Base-by-base conservation (phyloP, 2,329 filamentous ascomycete species). In the Didymosphaeria variabile region DNA sequence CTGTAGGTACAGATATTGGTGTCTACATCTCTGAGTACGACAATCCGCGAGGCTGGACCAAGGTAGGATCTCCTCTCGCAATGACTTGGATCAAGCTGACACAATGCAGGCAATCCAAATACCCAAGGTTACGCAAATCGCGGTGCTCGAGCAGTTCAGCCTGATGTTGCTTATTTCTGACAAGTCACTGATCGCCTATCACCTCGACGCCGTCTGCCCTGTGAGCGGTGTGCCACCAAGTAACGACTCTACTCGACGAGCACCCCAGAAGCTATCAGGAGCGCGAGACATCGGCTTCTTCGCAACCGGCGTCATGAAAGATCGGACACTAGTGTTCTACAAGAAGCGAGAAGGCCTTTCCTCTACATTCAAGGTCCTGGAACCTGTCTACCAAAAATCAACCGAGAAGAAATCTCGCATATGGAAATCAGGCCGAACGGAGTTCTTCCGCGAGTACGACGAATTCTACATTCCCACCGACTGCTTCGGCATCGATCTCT, bases 381-480 rank as follows among this genome's bases (percentile, higher is more conserved):
- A 99, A 77, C 95, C 95, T 0, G 93, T 99, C 29, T 91, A 95
- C 73, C 94, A 97, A 68, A 97, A 97, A 75, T 91, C 93, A 0
- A 90, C 91, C 0, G 92, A 97, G 73, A 94, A 91, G 82, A 92
- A 90, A 71, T 87, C 88, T 5, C 88, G 92, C 9, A 83, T 90
- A 65, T 89, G 87, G 74, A 83, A 88, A 19, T 86, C 86, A 10
- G 93, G 93, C 21, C 89, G 87, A 61, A 97, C 94, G 0, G 95
- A 99, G 71, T 94, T 94, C 71, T 99, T 98, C 88, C 91, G 95
- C 64, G 95, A 99, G 75, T 99, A 94, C 77, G 95, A 99, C 81
- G 95, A 98, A 69, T 99, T 99, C 80, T 99, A 98, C 80, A 94
- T 99, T 69, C 95, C 95, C 0, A 90, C 92, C 2, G 96, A 99